These are phyloP conservation scores for Quercus parvula DNA, from an alignment of 306 rosid species.

Conservation along the genomic window DNA sequence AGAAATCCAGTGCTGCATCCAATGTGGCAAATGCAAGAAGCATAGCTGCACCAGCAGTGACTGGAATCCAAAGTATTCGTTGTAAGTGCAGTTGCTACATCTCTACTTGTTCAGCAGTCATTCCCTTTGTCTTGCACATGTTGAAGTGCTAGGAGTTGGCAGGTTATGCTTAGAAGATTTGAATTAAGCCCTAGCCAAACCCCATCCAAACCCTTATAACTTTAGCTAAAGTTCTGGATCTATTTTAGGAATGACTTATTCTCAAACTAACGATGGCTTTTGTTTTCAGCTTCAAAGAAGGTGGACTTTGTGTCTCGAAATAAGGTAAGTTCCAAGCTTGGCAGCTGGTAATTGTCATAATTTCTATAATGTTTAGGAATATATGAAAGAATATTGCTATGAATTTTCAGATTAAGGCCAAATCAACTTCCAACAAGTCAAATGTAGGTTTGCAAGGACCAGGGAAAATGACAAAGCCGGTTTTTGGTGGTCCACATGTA, in stretches of 20 bases:
- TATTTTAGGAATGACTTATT: neutral
- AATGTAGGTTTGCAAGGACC: constrained; percentile 43
- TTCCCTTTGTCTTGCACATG: neutral
- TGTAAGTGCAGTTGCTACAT: constrained; percentile 36
- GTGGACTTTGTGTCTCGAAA: constrained; percentile 40
- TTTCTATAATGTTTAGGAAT: constrained; percentile 2
- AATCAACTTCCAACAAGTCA: constrained; percentile 48
- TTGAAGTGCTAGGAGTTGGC: neutral
- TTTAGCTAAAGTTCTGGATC: neutral
- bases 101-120: neutral
- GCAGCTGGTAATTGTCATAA: constrained; percentile 3
- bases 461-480: constrained; percentile 48
- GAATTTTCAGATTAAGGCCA: constrained; percentile 47
- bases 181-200: neutral
- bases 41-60: constrained; percentile 19
- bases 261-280: constrained; percentile 9
- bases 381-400: constrained; percentile 8
- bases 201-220: neutral
- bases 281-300: constrained; percentile 58
- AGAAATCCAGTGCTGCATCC: constrained; percentile 55
- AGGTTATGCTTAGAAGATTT: neutral
- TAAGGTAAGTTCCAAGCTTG: constrained; percentile 50
- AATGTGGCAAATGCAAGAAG: constrained; percentile 23
- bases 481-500: constrained; percentile 40
- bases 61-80: constrained; percentile 20